Percentiles rank a stretch among this genome's conserved stretches.
These are phyloP conservation scores for Daldinia sp. DNA, from an alignment of 2,329 filamentous ascomycete species.

Conservation along the genomic window DNA sequence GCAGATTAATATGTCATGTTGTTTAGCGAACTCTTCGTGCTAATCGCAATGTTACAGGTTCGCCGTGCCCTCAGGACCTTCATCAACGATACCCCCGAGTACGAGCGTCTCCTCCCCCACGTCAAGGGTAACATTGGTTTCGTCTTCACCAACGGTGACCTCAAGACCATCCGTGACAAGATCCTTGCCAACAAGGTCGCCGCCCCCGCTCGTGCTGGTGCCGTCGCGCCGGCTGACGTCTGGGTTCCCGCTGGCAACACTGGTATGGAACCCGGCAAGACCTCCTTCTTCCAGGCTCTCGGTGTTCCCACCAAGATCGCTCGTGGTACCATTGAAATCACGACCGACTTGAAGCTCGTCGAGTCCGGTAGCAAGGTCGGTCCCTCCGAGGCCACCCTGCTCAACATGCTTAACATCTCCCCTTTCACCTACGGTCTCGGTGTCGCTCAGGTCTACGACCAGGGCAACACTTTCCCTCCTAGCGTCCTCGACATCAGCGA, in stretches of 20 bases:
- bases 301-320: slow-evolving; percentile 99
- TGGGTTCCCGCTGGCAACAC: slow-evolving; percentile 98
- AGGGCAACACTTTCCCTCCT: slow-evolving; percentile 91
- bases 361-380: slow-evolving; percentile 95
- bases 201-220: slow-evolving; percentile 97
- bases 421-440: slow-evolving; percentile 99
- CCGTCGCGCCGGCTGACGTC: slow-evolving; percentile 92
- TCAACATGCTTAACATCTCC: slow-evolving; percentile 99
- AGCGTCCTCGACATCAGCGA: slow-evolving; percentile 93
- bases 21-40: neutral
- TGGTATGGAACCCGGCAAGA: slow-evolving; percentile 99
- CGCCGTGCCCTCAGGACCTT: slow-evolving; percentile 98
- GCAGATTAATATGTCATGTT: neutral
- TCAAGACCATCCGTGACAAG: slow-evolving; percentile 93
- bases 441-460: slow-evolving; percentile 95
- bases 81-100: slow-evolving; percentile 90
- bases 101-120: slow-evolving; percentile 95
- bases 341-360: slow-evolving; percentile 95
- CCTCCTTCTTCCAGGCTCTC: slow-evolving; percentile 99
- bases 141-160: slow-evolving; percentile 98
- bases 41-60: slow-evolving; percentile 65
- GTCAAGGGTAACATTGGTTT: slow-evolving; percentile 99
- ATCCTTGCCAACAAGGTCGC: slow-evolving; percentile 98
- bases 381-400: slow-evolving; percentile 96
- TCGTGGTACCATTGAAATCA: slow-evolving; percentile 99